Percentiles rank a stretch among this genome's conserved stretches.
Conservation (phyloP, 2,329 filamentous ascomycete genomes). For the Celoporthe dispersa region DNA sequence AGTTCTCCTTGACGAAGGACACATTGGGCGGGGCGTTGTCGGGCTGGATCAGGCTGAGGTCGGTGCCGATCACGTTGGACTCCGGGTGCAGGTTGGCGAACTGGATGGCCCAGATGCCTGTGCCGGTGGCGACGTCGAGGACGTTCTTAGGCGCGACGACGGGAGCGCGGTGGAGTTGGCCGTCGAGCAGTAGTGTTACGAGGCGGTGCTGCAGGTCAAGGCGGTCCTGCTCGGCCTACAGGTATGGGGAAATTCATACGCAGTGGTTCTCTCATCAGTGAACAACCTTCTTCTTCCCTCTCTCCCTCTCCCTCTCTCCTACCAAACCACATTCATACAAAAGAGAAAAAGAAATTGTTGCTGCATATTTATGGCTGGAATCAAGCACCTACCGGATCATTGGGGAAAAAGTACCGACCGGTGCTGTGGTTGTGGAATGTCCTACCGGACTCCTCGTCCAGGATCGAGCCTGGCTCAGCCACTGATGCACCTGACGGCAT, state of each 20-base stretch:
- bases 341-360: too few species aligned
- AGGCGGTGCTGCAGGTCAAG: constrained; percentile 45
- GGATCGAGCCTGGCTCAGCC: constrained; percentile 21
- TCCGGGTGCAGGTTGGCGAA: constrained; percentile 48
- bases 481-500: constrained; percentile 22
- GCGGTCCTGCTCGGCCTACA: constrained; percentile 38
- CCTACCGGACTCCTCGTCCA: constrained; percentile 26
- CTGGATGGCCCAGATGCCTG: constrained; percentile 56
- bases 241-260: neutral
- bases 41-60: constrained; percentile 50
- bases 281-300: neutral
- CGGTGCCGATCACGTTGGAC: constrained; percentile 46
- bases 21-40: constrained; percentile 54
- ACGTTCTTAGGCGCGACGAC: constrained; percentile 46
- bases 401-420: constrained; percentile 37
- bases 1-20: constrained; percentile 58
- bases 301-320: neutral
- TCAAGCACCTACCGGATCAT: constrained; percentile 35
- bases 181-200: constrained; percentile 45
- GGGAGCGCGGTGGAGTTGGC: constrained; percentile 50
- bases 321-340: neutral
- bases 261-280: neutral
- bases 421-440: constrained; percentile 28
- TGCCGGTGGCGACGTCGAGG: constrained; percentile 52
- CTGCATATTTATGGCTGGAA: neutral